Evolutionary conservation across 768 basidiomycete species (phyloP), one percentile per base, ranked within the genome.

Genomic region (Termitomyces sp.): DNA sequence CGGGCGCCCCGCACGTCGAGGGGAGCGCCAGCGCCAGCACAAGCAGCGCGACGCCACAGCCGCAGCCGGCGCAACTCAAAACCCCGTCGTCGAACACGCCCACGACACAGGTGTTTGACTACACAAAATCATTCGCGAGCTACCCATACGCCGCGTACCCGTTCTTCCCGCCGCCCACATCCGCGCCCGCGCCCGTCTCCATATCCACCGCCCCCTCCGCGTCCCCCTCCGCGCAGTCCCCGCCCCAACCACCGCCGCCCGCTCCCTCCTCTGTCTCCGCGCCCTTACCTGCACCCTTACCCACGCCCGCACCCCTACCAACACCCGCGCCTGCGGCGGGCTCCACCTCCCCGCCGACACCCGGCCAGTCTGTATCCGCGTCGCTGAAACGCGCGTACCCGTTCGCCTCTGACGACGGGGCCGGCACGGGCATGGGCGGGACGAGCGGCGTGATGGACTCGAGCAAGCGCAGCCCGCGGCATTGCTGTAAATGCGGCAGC

Each of bases 401-500:
- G 39, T 41, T 48, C 34, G 5, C 34, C 28, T 10, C 48, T 5
- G 26, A 13, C 24, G 29, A 41, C 37, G 39, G 45, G 59, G n/a
- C 10, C 24, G 37, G 28, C 57, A 49, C 24, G 33, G 16, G 33
- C 37, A 9, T 64, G 28, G 45, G 64, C 18, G 64, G 46, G 3
- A 47, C 56, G 5, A 50, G 50, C 12, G 72, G 73, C 16, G 60
- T 71, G 2, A 74, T 77, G 57, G 70, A 72, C 2, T 72, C 75
- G 4, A 70, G 70, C 62, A 88, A 88, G 66, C 80, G 90, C 3
- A 82, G 83, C 45, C 85, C 80, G 48, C 61, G 90, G 41, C 90
- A 91, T 65, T 92, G 90, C 64, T 86, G 85, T 68, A 92, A 92
- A 73, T 92, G 90, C 56, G 90, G 90, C 16, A 85, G 82, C 39